Base-by-base conservation (phyloP, 495 filamentous ascomycete species). In the Jackrogersella multiformis region DNA sequence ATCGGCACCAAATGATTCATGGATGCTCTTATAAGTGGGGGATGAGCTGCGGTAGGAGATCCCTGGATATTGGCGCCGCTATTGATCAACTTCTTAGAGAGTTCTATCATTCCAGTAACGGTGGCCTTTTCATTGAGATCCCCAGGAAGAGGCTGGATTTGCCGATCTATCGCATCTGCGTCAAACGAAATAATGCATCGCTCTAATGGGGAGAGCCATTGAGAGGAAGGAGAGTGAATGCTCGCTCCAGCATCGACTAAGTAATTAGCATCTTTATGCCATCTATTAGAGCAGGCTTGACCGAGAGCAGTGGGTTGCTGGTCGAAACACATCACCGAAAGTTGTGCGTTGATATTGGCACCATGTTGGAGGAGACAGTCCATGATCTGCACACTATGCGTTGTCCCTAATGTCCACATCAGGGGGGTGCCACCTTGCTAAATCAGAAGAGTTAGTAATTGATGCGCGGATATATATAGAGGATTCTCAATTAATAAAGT, bases 371-470 rank as follows among this genome's bases (percentile, higher is more conserved):
- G 4, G 5, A 61, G 35, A 32, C 12, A 53, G 5, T 23, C 6
- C 26, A 61, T 52, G 1, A 20, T 53, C 28, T 23, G 4, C 49
- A 23, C 49, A 24, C 57, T 61, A 0, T 30, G 1, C 6, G 12
- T 3, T 0, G 34, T 44, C 5, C 45, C 57, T 15, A 61, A 10
- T n/a, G 57, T 46, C 57, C 57, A 61, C 56, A 41, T 49, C 18
- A 60, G n/a, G 5, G 56, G 56, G 41, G 56, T 60, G 1, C 2
- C 8, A 1, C 34, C 34, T 0, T 51, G 20, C 16, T 15, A n/a
- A 18, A 4, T 18, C 8, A 20, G 44, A 18, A 3, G n/a, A 32
- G 26, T 34, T 34, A 52, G 42, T 12, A 23, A 46, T 3, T 1
- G 38, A 15, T 41, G n/a, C n/a, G n/a, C n/a, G n/a, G n/a, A n/a